Base-by-base conservation (phyloP, 108 stramenopile species). In the Nitzschia inconspicua region DNA sequence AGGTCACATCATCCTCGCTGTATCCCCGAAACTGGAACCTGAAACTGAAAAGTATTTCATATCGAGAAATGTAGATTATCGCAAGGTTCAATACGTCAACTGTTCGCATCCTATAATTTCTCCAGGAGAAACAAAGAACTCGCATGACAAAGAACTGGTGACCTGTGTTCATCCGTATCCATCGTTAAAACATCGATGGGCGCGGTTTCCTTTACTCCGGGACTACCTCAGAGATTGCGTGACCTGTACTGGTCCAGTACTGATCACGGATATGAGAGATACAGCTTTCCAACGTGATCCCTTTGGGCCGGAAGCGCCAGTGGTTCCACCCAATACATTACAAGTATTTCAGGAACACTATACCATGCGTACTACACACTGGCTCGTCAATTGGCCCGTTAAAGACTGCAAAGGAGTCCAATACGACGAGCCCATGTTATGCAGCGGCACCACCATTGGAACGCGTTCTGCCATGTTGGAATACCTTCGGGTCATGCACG, bases 211-310 rank as follows among this genome's bases (percentile, higher is more conserved):
- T 4, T 39, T 86, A 10, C 56, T 66, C 30, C 57, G 73, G 43
- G 83, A 90, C 53, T 86, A 69, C 66, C 52, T 90, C 49, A 24
- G 66, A 13, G 74, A 86, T 27, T 90, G 88, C 42, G 30, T 54
- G 3, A 46, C 56, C 1, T 90, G 88, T 55, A 86, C 85, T 18
- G 88, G 85, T 34, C 83, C 85, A 3, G 78, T 90, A 3, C 53
- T 90, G 37, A 53, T 82, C 9, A 77, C 75, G 3, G 88, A 89
- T 57, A 77, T 81, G 8, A 43, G 84, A 14, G 88, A 89, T 66
- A 60, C 79, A 4, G 68, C 66, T 44, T 89, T 89, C 44, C 88
- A 89, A 46, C 16, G 44, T n/a, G 80, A 89, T 76, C 88, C 88
- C 8, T 89, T 89, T 56, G 84, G 66, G 23, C 44, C 61, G 4